Evolutionary conservation across 2,329 filamentous ascomycete species (phyloP).

Genomic region (Claviceps quebecensis): DNA sequence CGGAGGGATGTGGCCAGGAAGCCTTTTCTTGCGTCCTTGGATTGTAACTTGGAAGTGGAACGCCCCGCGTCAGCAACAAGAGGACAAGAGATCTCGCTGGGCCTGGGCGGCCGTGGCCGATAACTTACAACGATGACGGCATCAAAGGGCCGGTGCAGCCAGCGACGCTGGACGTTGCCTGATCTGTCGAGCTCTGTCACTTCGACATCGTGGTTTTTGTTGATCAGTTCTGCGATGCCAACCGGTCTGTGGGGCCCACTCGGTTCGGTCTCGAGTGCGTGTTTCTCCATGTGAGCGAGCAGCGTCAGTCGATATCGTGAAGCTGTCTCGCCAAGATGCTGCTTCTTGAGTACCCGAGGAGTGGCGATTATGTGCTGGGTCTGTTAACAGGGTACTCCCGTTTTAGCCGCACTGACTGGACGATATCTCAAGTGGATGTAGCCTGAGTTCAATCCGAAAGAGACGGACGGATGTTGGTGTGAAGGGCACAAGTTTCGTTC

Average conservation of each 20-base stretch:
- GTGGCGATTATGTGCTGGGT: background rate
- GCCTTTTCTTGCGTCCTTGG: constrained; percentile 10
- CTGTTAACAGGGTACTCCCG: background rate
- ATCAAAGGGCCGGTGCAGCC: constrained; percentile 18
- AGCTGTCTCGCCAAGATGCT: background rate
- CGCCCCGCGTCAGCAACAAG: background rate
- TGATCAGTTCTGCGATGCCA: constrained; percentile 13
- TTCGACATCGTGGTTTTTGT: constrained; percentile 14
- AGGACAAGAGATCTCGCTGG: background rate
- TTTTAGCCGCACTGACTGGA: background rate
- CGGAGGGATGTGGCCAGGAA: constrained; percentile 16
- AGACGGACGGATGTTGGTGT: background rate
- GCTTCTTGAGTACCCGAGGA: background rate
- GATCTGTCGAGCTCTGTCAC: constrained; percentile 25
- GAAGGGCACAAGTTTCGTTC: background rate
- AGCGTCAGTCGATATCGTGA: background rate
- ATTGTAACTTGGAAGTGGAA: constrained; percentile 11
- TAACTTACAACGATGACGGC: constrained; percentile 14
- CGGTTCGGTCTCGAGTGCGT: background rate
- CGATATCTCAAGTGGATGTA: background rate
- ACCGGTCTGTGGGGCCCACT: background rate
- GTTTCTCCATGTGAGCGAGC: background rate
- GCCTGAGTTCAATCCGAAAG: background rate
- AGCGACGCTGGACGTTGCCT: constrained; percentile 20
- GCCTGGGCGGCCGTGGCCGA: background rate